These are phyloP conservation scores for Paecilomyces dactylethromorphus DNA, from an alignment of 2,329 filamentous ascomycete species.

Conservation along the genomic window DNA sequence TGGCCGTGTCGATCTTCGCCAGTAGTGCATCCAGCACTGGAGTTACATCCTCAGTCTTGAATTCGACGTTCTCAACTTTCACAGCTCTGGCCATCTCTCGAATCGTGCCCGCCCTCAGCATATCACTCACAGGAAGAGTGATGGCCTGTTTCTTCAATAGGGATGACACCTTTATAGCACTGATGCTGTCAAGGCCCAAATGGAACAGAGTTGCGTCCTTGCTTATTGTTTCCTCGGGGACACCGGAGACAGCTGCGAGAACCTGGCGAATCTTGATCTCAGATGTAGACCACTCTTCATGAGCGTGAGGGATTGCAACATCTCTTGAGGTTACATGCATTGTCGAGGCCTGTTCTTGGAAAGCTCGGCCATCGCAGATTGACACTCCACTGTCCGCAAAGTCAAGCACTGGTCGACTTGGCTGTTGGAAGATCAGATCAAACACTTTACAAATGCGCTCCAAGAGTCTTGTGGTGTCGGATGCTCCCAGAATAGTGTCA, in stretches of 20 bases:
- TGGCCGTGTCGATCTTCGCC: slow-evolving; percentile 26
- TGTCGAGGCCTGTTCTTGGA: slow-evolving; percentile 8
- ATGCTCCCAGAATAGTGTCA: slow-evolving; percentile 43
- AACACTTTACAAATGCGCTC: slow-evolving; percentile 55
- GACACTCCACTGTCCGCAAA: slow-evolving; percentile 50
- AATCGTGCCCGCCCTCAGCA: slow-evolving; percentile 62
- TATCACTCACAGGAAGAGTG: slow-evolving; percentile 60
- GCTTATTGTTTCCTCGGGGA: slow-evolving; percentile 52
- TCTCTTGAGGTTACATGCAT: neutral
- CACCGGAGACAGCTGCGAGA: slow-evolving; percentile 53
- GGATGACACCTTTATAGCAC: slow-evolving; percentile 73
- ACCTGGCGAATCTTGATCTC: slow-evolving; percentile 39
- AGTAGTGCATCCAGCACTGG: slow-evolving; percentile 24
- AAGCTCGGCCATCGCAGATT: slow-evolving; percentile 54
- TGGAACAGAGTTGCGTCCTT: slow-evolving; percentile 66
- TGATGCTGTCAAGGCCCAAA: slow-evolving; percentile 86
- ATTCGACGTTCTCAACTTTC: slow-evolving; percentile 9
- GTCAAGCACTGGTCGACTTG: slow-evolving; percentile 47
- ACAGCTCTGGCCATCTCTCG: slow-evolving; percentile 50
- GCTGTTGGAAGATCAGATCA: slow-evolving; percentile 45
- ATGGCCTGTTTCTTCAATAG: slow-evolving; percentile 59
- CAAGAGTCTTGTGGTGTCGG: slow-evolving; percentile 48
- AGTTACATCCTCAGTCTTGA: slow-evolving; percentile 12
- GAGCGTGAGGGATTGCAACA: neutral
- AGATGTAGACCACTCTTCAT: slow-evolving; percentile 21